Conservation (phyloP, 2,329 filamentous ascomycete genomes). For the Plectosphaerella plurivora region DNA sequence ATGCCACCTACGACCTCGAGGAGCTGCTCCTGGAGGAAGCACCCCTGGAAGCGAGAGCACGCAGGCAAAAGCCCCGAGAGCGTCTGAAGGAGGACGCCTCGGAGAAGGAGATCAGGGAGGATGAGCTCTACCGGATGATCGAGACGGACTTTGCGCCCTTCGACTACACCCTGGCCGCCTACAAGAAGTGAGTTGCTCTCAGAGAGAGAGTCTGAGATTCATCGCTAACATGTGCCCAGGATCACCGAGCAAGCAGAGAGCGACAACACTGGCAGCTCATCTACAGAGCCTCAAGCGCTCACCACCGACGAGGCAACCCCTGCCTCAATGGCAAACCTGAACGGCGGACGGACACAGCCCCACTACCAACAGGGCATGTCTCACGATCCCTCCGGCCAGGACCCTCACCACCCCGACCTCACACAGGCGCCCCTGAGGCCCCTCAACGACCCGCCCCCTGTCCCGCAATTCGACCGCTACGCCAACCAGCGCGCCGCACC, state of each 20-base stretch:
- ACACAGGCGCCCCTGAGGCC: background rate
- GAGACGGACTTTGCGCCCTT: constrained; percentile 92
- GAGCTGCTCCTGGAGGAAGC: constrained; percentile 92
- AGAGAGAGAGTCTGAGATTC: background rate
- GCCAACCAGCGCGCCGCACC: constrained; percentile 20
- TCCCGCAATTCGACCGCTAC: constrained; percentile 21
- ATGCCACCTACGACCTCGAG: constrained; percentile 95
- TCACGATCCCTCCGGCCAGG: background rate
- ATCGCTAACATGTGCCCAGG: constrained; percentile 4
- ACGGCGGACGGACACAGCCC: constrained; percentile 10
- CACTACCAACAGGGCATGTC: constrained; percentile 1
- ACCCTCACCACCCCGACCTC: background rate
- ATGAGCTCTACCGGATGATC: constrained; percentile 91
- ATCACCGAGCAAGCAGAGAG: constrained; percentile 12
- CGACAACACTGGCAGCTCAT: background rate
- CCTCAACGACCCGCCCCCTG: background rate
- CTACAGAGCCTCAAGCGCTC: constrained; percentile 35
- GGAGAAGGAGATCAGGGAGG: constrained; percentile 88
- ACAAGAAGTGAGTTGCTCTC: constrained; percentile 57
- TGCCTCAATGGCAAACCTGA: constrained; percentile 24
- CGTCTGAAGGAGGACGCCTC: constrained; percentile 91
- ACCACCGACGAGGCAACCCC: constrained; percentile 47
- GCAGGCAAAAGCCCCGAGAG: constrained; percentile 89
- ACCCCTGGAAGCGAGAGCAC: constrained; percentile 84
- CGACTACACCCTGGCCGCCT: constrained; percentile 83